A percentile compares a stretch with the other conserved stretches of the same genome.
phyloP scores from a whole-genome alignment of 306 rosid species.

The Hippophae gyantsensis region DNA sequence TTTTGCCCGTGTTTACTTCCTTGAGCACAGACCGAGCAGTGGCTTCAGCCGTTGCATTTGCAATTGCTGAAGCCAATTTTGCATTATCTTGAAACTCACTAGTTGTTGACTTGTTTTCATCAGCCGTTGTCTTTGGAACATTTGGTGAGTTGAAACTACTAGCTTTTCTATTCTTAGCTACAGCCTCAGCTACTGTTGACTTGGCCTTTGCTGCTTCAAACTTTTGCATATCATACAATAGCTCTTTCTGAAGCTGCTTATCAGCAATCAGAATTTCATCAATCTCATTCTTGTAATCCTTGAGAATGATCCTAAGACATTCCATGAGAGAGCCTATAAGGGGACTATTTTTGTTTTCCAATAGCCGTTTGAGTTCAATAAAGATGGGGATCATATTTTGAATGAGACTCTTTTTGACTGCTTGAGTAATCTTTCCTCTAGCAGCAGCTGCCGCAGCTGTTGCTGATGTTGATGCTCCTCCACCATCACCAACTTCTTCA shows the following conservation, averaged over 20 bases:
- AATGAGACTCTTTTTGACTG: constrained; percentile 63
- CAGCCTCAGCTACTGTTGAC: constrained; percentile 51
- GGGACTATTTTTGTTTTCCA: constrained; percentile 84
- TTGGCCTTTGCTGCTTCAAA: constrained; percentile 64
- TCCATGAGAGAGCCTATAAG: constrained; percentile 89
- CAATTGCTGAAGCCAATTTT: constrained; percentile 66
- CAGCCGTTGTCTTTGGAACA: constrained; percentile 25
- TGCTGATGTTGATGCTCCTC: constrained; percentile 25
- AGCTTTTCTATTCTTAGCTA: constrained; percentile 34
- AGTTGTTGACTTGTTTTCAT: constrained; percentile 4
- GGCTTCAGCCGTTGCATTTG: constrained; percentile 73
- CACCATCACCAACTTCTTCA: constrained; percentile 55
- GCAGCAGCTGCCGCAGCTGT: constrained; percentile 41
- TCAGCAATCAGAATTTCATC: constrained; percentile 86
- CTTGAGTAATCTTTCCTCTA: constrained; percentile 74
- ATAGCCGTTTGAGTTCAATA: constrained; percentile 70
- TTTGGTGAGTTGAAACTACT: constrained; percentile 27
- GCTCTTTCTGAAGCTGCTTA: constrained; percentile 90
- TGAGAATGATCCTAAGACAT: constrained; percentile 73
- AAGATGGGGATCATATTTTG: constrained; percentile 87
- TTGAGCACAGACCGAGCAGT: constrained; percentile 70
- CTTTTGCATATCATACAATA: constrained; percentile 72
- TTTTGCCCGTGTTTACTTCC: constrained; percentile 61
- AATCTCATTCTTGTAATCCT: constrained; percentile 87
- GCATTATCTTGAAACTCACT: constrained; percentile 25